Percentiles rank a stretch among this genome's conserved stretches.
Evolutionary conservation across 2,329 filamentous ascomycete genomes (phyloP).

Genomic region (Talaromyces rugulosus): DNA sequence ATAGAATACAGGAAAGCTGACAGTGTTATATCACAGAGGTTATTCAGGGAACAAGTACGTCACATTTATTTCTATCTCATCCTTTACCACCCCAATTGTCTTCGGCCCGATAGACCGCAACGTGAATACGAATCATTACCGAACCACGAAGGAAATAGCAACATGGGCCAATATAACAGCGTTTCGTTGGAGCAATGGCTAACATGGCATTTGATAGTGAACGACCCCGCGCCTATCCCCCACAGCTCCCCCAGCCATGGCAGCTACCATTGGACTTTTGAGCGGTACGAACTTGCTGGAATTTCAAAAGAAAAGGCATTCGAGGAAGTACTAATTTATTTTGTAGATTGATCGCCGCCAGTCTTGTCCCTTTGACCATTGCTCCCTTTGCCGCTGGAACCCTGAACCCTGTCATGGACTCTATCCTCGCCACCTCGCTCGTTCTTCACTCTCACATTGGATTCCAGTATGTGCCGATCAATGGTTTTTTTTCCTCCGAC

Average conservation of each 20-base stretch:
- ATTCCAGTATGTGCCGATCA: conserved; percentile 62
- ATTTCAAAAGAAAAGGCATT: not conserved
- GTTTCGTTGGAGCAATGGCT: not conserved
- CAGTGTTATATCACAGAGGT: conserved; percentile 52
- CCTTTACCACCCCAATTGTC: not conserved
- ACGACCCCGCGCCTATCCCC: conserved; percentile 78
- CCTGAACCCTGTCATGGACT: conserved; percentile 84
- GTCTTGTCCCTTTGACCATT: conserved; percentile 79
- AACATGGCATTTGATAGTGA: conserved; percentile 52
- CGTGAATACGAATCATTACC: not conserved
- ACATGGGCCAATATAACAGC: not conserved
- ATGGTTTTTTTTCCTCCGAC: not conserved
- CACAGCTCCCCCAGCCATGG: conserved; percentile 72
- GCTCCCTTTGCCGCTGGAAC: conserved; percentile 89
- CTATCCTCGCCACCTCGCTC: conserved; percentile 74
- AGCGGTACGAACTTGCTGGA: conserved; percentile 51
- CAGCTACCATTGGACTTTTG: conserved; percentile 98
- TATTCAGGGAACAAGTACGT: conserved; percentile 70
- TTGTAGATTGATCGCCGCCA: conserved; percentile 67
- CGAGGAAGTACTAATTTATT: not conserved
- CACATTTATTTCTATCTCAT: not conserved
- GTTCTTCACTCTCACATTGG: conserved; percentile 94
- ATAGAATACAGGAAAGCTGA: conserved; percentile 3
- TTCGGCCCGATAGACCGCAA: not conserved
- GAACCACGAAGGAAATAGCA: not conserved